Evolutionary conservation across 208 protist species (phyloP).

Genomic region (Leishmania tropica): DNA sequence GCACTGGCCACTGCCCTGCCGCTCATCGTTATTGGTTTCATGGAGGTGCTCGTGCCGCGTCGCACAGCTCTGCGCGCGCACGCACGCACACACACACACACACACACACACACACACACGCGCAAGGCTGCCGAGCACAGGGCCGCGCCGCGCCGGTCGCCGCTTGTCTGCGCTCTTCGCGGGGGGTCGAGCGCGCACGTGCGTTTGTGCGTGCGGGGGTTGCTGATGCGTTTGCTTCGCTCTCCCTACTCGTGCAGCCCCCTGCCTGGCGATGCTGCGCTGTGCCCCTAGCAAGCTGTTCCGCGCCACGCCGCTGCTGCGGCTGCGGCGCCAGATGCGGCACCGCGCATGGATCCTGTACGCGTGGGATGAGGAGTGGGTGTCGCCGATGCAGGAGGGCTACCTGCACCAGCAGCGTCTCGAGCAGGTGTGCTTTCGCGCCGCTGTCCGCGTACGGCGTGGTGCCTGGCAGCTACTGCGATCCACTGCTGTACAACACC

Average conservation of each 20-base stretch:
- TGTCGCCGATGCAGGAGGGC: constrained; percentile 69
- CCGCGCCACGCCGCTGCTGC: constrained; percentile 66
- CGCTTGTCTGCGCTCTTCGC: background rate
- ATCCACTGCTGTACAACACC: constrained; percentile 92
- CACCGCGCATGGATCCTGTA: constrained; percentile 84
- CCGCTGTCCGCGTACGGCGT: constrained; percentile 89
- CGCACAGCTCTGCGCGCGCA: too few relatives aligned
- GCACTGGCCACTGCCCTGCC: too few relatives aligned
- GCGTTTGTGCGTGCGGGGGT: background rate
- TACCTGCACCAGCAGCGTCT: constrained; percentile 89
- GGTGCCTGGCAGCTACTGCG: constrained; percentile 90
- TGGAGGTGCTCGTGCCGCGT: too few relatives aligned
- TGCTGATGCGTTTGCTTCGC: background rate
- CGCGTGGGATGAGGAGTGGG: constrained; percentile 91
- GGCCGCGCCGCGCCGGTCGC: background rate
- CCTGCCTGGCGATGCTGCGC: constrained; percentile 38
- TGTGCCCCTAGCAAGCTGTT: constrained; percentile 31
- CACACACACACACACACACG: background rate
- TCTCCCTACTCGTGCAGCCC: background rate
- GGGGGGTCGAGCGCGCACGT: background rate
- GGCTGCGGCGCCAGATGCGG: constrained; percentile 86
- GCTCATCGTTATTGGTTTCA: too few relatives aligned
- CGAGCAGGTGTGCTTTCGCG: constrained; percentile 89
- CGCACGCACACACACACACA: too few relatives aligned
- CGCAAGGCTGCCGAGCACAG: background rate